Conservation (phyloP, 2,329 filamentous ascomycete genomes). For the Cladosporium sp. region DNA sequence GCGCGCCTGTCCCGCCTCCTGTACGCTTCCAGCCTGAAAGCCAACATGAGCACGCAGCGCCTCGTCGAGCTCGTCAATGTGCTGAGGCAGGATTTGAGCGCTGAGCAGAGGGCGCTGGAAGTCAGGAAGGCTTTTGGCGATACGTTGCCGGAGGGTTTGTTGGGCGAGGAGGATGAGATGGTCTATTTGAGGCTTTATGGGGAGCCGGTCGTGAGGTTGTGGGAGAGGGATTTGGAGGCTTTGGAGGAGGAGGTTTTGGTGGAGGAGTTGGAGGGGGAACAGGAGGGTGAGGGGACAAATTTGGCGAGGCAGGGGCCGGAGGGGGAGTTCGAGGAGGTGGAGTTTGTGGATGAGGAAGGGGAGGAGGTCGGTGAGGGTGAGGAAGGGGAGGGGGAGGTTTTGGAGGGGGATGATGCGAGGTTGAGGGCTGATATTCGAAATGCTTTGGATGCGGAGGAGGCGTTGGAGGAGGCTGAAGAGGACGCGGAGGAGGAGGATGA, state of each 20-base stretch:
- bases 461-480: conserved; percentile 11
- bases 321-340: conserved; percentile 60
- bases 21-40: neutral
- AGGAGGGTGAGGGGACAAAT: conserved; percentile 45
- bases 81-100: conserved; percentile 1
- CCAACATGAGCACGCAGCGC: neutral
- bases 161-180: conserved; percentile 66
- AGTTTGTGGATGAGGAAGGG: conserved; percentile 37
- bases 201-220: conserved; percentile 64
- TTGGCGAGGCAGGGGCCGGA: conserved; percentile 54
- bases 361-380: conserved; percentile 32
- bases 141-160: conserved; percentile 65
- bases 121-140: conserved; percentile 69
- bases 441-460: no score
- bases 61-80: conserved; percentile 7
- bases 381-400: conserved; percentile 17
- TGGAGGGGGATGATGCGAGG: conserved; percentile 33
- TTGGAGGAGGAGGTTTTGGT: conserved; percentile 24
- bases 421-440: conserved; percentile 26
- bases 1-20: neutral
- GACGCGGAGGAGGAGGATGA: conserved; percentile 27
- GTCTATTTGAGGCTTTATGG: conserved; percentile 82
- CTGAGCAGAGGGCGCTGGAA: conserved; percentile 6
- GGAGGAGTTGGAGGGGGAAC: conserved; percentile 39
- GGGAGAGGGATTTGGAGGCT: conserved; percentile 29